Conservation (phyloP, 805 yeast genomes). For the Candida montana region DNA sequence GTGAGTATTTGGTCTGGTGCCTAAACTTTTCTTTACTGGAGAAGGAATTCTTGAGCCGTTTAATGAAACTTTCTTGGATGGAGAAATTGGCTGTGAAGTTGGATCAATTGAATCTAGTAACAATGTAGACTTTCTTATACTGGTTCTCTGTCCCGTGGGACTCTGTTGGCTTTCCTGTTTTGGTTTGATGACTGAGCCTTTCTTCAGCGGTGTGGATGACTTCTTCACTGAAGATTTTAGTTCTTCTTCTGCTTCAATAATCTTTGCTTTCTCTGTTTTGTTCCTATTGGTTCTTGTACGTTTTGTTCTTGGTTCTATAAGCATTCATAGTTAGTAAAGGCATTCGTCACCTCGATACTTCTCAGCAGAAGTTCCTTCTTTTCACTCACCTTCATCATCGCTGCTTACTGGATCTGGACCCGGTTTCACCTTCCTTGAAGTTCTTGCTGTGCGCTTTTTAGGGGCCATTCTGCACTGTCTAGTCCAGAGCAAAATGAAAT, state of each 20-base stretch:
- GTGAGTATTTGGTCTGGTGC: slow-evolving; percentile 1
- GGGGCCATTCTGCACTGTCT: not conserved
- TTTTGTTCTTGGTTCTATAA: not conserved
- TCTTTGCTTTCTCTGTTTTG: not conserved
- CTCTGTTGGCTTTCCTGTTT: not conserved
- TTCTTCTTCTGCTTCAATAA: slow-evolving; percentile 3
- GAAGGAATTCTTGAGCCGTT: slow-evolving; percentile 17
- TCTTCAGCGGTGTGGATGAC: not conserved
- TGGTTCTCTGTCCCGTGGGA: not conserved
- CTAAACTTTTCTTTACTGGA: slow-evolving; percentile 14
- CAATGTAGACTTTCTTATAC: slow-evolving; percentile 2
- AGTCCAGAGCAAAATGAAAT: too few species aligned
- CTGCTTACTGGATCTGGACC: not conserved
- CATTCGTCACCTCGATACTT: not conserved
- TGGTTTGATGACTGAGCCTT: too few species aligned
- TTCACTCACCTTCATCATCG: slow-evolving; percentile 7
- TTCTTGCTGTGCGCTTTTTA: slow-evolving; percentile 2
- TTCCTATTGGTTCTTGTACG: slow-evolving; percentile 3
- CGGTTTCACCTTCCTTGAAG: not conserved
- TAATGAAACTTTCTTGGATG: slow-evolving; percentile 5
- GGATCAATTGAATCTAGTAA: slow-evolving; percentile 2
- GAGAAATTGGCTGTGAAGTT: slow-evolving; percentile 5
- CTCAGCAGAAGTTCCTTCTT: too few species aligned
- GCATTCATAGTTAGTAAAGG: not conserved
- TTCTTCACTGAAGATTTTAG: not conserved